Percentiles rank a stretch among this genome's conserved stretches.
Conservation (phyloP, 805 yeast genomes). For the Barnettozyma californica region DNA sequence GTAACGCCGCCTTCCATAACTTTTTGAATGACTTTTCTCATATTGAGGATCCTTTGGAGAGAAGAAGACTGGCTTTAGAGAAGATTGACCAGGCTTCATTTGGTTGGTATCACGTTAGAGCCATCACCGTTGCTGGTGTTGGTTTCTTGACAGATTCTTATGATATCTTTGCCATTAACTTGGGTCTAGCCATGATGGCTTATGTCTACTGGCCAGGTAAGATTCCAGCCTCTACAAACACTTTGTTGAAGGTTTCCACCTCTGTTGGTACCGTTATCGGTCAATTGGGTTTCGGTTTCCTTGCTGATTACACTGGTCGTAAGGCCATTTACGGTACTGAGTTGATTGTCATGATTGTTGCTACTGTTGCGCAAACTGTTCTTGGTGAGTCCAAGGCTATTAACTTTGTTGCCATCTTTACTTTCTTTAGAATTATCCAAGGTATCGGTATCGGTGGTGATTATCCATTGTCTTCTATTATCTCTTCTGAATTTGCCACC, state of each 20-base stretch:
- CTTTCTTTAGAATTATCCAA: slow-evolving; percentile 78
- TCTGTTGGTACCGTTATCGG: slow-evolving; percentile 94
- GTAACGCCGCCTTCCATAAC: slow-evolving; percentile 84
- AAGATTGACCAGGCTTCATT: slow-evolving; percentile 75
- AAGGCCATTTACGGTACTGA: slow-evolving; percentile 84
- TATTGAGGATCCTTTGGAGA: slow-evolving; percentile 77
- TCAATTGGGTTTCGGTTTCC: slow-evolving; percentile 76
- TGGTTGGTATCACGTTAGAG: slow-evolving; percentile 79
- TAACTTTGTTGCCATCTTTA: slow-evolving; percentile 65
- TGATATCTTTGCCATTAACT: slow-evolving; percentile 85
- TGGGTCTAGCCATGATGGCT: slow-evolving; percentile 74
- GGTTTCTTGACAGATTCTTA: slow-evolving; percentile 92
- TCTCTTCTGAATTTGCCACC: slow-evolving; percentile 87
- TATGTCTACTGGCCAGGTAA: slow-evolving; percentile 65
- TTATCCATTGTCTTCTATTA: slow-evolving; percentile 90
- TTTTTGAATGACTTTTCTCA: slow-evolving; percentile 75
- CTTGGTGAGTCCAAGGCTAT: slow-evolving; percentile 69
- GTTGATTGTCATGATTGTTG: slow-evolving; percentile 75
- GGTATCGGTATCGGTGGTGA: slow-evolving; percentile 99
- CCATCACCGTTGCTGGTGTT: slow-evolving; percentile 84
- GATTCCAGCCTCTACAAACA: slow-evolving; percentile 67
- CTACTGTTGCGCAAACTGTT: slow-evolving; percentile 73
- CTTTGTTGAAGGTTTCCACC: slow-evolving; percentile 80
- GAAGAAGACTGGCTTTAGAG: slow-evolving; percentile 81
- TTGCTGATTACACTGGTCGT: slow-evolving; percentile 82